Conservation (phyloP, 805 yeast genomes). For the Vanderwaltozyma polyspora region DNA sequence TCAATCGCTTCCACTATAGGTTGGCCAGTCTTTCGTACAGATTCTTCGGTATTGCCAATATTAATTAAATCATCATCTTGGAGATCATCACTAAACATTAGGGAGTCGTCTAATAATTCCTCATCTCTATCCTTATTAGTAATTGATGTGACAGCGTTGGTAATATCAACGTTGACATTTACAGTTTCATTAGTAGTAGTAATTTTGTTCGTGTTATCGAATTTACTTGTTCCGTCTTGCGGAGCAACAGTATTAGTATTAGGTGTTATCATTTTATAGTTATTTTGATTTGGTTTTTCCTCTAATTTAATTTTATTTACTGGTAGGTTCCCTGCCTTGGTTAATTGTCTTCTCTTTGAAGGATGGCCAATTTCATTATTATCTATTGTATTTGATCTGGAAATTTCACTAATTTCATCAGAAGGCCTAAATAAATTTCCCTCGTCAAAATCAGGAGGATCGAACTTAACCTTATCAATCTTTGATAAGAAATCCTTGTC, state of each 20-base stretch:
- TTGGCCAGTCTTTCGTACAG: not conserved
- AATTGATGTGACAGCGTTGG: not conserved
- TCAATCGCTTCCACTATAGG: conserved; percentile 1
- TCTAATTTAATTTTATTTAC: no score
- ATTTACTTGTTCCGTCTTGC: no score
- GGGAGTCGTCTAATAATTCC: conserved; percentile 41
- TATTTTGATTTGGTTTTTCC: no score
- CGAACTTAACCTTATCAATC: conserved; percentile 33
- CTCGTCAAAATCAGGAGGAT: conserved; percentile 36
- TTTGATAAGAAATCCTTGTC: conserved; percentile 52
- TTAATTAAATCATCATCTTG: conserved; percentile 30
- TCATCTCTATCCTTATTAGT: conserved; percentile 12
- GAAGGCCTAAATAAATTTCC: conserved; percentile 30
- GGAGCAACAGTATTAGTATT: no score
- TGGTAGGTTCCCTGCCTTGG: conserved; percentile 5
- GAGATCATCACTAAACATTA: conserved; percentile 40
- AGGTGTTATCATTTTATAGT: no score
- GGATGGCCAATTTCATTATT: not conserved
- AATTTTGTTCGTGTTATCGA: not conserved
- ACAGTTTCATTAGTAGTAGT: not conserved
- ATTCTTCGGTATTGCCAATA: conserved; percentile 13
- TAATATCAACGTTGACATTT: no score
- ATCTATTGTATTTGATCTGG: conserved; percentile 20
- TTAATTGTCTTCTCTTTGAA: conserved; percentile 17
- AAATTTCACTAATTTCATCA: conserved; percentile 24